phyloP scores from a whole-genome alignment of 1,139 yeast genomes.

The Kluyveromyces marxianus region DNA sequence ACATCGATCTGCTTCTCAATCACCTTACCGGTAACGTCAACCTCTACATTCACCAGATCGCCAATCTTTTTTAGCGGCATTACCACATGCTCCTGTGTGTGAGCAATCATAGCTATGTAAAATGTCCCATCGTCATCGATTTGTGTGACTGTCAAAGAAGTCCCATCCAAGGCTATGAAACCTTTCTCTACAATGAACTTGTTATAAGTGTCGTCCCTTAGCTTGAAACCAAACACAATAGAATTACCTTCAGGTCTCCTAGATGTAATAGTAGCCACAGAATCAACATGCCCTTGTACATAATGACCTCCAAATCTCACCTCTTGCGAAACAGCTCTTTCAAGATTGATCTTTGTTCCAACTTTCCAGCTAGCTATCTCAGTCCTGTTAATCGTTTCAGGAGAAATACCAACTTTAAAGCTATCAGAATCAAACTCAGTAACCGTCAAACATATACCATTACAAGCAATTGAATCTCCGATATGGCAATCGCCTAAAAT shows the following conservation, averaged over 20 bases:
- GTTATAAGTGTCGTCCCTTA: conserved; percentile 54
- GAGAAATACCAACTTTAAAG: conserved; percentile 88
- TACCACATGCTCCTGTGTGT: conserved; percentile 79
- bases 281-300: conserved; percentile 96
- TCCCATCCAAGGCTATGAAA: conserved; percentile 85
- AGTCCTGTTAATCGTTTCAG: conserved; percentile 82
- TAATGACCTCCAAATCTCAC: conserved; percentile 94
- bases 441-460: conserved; percentile 91
- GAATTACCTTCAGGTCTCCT: conserved; percentile 68
- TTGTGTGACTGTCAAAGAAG: conserved; percentile 80
- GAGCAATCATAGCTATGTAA: conserved; percentile 84
- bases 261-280: conserved; percentile 60
- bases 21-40: conserved; percentile 86
- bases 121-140: conserved; percentile 56
- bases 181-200: conserved; percentile 89
- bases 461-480: conserved; percentile 88
- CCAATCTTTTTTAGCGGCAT: conserved; percentile 60
- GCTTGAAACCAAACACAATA: conserved; percentile 62
- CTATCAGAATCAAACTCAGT: conserved; percentile 55
- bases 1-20: conserved; percentile 75
- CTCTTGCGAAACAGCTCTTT: conserved; percentile 75
- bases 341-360: conserved; percentile 73
- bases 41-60: conserved; percentile 78
- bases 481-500: conserved; percentile 75
- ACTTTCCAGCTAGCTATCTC: conserved; percentile 47